A percentile compares a stretch with the other conserved stretches of the same genome.
Evolutionary conservation across 495 filamentous ascomycete genomes (phyloP).

Genomic region (Hypoxylon cercidicola): DNA sequence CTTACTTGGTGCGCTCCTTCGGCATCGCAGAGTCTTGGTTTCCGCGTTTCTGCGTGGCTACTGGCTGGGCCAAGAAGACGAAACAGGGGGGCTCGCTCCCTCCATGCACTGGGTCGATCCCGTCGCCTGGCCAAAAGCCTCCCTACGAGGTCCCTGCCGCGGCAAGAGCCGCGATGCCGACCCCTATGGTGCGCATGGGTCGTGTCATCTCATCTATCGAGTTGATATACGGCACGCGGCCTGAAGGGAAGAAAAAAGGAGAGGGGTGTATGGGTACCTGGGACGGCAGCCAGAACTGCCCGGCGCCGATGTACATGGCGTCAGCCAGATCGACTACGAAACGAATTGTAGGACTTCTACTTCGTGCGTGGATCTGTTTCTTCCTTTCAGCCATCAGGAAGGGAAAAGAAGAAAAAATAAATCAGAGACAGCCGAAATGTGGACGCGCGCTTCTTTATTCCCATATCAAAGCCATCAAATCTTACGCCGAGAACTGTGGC

Average conservation of each 20-base stretch:
- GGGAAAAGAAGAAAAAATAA: not conserved
- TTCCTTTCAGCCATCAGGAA: not conserved
- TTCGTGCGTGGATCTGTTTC: too few relatives aligned
- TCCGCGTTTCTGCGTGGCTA: not conserved
- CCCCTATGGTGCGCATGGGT: not conserved
- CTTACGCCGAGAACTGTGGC: conserved; percentile 3
- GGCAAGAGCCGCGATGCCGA: not conserved
- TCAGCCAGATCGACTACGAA: not conserved
- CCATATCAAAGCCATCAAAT: conserved; percentile 1
- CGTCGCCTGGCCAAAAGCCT: not conserved
- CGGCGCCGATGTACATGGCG: not conserved
- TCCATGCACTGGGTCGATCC: not conserved
- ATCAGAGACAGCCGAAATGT: not conserved
- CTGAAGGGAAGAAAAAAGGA: not conserved
- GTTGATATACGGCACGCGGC: too few relatives aligned
- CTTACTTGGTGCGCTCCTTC: not conserved
- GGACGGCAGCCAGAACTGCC: not conserved
- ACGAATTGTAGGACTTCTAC: too few relatives aligned
- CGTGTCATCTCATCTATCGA: too few relatives aligned
- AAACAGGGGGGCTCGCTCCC: too few relatives aligned
- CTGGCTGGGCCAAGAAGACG: not conserved
- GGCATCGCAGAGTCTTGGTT: not conserved
- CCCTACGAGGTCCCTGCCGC: not conserved
- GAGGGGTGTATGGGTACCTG: too few relatives aligned
- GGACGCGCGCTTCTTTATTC: not conserved